Evolutionary conservation across 305 asterid genomes (phyloP).

Genomic region (Nicotiana rustica): DNA sequence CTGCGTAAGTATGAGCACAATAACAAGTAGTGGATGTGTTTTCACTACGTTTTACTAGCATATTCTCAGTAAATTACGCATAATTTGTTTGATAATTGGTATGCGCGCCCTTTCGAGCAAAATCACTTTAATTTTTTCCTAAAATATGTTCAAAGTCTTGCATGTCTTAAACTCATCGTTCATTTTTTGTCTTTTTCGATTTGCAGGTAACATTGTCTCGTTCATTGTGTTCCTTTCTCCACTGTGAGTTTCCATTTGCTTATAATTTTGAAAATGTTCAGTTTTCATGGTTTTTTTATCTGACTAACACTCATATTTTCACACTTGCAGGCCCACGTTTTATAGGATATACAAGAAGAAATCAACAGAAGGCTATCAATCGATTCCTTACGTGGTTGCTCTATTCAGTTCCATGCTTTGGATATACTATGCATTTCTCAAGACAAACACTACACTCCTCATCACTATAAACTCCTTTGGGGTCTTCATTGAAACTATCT

Average conservation of each 20-base stretch:
- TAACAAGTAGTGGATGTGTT: too few species aligned
- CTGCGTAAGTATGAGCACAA: too few species aligned
- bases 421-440: conserved; percentile 57
- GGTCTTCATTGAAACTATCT: conserved; percentile 53
- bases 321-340: conserved; percentile 59
- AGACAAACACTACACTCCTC: conserved; percentile 54
- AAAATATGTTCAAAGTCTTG: background rate
- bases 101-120: background rate
- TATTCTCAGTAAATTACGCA: background rate
- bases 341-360: conserved; percentile 56
- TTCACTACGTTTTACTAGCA: background rate
- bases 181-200: background rate
- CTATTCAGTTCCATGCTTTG: conserved; percentile 62
- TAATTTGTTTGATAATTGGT: background rate
- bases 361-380: conserved; percentile 61
- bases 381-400: conserved; percentile 59
- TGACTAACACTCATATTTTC: background rate
- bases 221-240: conserved; percentile 66
- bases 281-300: background rate
- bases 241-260: conserved; percentile 44
- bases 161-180: background rate
- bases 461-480: conserved; percentile 63
- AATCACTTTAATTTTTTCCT: background rate
- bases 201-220: conserved; percentile 63
- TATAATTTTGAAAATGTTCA: background rate